Evolutionary conservation across 345 rosid species (phyloP).

Genomic region (Lumnitzera racemosa): DNA sequence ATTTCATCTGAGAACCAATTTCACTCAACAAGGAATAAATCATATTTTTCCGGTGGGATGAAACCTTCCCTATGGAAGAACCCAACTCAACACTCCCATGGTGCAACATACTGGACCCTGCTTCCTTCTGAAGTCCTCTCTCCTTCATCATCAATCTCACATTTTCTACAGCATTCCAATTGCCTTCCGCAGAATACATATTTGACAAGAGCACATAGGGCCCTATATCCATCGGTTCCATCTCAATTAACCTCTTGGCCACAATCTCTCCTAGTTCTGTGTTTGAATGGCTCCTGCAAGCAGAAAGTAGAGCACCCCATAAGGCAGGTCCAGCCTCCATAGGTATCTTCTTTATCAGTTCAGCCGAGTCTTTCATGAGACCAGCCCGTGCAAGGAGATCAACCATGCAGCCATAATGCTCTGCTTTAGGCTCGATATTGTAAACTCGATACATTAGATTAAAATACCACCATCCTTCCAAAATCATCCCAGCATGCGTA

Average conservation of each 20-base stretch:
- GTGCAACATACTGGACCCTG: slow-evolving; percentile 13
- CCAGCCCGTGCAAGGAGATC: slow-evolving; percentile 47
- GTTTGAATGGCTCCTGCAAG: slow-evolving; percentile 24
- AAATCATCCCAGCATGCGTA: slow-evolving; percentile 39
- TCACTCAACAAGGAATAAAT: slow-evolving; percentile 43
- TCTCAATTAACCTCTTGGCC: slow-evolving; percentile 36
- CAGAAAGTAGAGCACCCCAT: slow-evolving; percentile 32
- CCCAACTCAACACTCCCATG: slow-evolving; percentile 8
- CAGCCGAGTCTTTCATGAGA: slow-evolving; percentile 31
- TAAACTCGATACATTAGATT: slow-evolving; percentile 45
- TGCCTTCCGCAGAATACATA: slow-evolving; percentile 44
- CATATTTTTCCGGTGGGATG: slow-evolving; percentile 19
- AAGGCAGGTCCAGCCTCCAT: slow-evolving; percentile 21
- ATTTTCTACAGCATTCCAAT: slow-evolving; percentile 45
- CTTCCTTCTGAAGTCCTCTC: slow-evolving; percentile 18
- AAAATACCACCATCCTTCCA: slow-evolving; percentile 68
- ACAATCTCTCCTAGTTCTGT: slow-evolving; percentile 40
- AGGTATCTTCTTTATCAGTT: slow-evolving; percentile 19
- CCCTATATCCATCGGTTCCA: slow-evolving; percentile 36
- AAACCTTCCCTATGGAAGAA: slow-evolving; percentile 9
- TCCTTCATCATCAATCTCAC: slow-evolving; percentile 38
- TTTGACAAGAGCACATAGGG: slow-evolving; percentile 44
- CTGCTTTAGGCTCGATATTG: slow-evolving; percentile 35
- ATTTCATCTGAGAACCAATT: slow-evolving; percentile 32
- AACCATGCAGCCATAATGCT: slow-evolving; percentile 57